A percentile compares a stretch with the other conserved stretches of the same genome.
These are phyloP conservation scores for Ettlia oleoabundans DNA, from an alignment of 139 green algal species.

Conservation along the genomic window DNA sequence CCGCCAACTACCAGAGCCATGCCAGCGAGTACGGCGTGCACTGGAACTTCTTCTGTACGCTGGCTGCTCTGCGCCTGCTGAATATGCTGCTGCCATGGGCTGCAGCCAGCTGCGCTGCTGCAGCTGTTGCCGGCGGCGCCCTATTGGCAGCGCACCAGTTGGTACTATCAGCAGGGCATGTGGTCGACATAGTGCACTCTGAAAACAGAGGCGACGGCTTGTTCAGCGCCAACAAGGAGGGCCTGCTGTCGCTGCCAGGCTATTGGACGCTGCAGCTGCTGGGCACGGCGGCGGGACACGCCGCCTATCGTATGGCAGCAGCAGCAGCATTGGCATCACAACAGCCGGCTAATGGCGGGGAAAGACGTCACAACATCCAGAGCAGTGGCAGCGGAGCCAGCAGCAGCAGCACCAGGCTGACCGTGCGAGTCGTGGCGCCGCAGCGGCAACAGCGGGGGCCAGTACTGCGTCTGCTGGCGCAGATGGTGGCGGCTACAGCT, in stretches of 20 bases:
- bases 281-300: background rate
- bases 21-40: constrained; percentile 91
- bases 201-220: constrained; percentile 43
- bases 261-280: constrained; percentile 79
- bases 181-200: constrained; percentile 53
- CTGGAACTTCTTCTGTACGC: constrained; percentile 98
- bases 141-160: constrained; percentile 55
- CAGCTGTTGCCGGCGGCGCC: background rate
- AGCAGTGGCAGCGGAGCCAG: background rate
- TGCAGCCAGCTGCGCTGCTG: background rate
- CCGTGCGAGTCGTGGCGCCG: background rate
- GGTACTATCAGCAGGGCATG: constrained; percentile 31
- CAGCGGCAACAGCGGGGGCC: background rate
- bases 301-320: background rate
- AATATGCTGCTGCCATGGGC: constrained; percentile 21
- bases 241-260: constrained; percentile 72
- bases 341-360: constrained; percentile 13
- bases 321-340: background rate
- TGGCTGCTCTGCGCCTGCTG: constrained; percentile 71
- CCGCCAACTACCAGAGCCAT: constrained; percentile 78
- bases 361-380: background rate
- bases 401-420: background rate
- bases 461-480: constrained; percentile 16
- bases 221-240: constrained; percentile 87
- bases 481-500: constrained; percentile 17